Evolutionary conservation across 129 eudicot genomes (phyloP), one percentile per base, ranked within the genome.

Genomic region (Logfia minima): DNA sequence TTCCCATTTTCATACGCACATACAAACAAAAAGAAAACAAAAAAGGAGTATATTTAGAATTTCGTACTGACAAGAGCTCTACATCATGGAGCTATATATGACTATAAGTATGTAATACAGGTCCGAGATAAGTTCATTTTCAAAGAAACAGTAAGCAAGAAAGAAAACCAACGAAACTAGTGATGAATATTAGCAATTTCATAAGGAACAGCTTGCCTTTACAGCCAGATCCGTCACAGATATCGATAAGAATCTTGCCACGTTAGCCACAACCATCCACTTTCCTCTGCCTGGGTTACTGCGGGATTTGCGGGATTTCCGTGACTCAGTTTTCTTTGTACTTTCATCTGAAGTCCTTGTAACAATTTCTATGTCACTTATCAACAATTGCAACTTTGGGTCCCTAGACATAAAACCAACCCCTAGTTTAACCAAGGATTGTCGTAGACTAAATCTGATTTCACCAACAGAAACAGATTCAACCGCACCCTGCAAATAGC

Each of bases 381-480:
- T 89, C 77, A 94, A 77, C 78, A 89, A 69, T 79, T 89, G 97
- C 75, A 94, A 68, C 78, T 94, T 94, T 70, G 98, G 98, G 77
- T 94, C 97, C 85, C 89, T 87, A 21, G 98, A 91, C 72, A 93
- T 69, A 86, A 93, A 89, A 72, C 93, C 98, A 84, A 75, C 89
- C 72, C 97, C 98, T 81, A 88, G 87, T 76, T 91, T 91, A 72
- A 86, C 92, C 88, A 91, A 87, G 79, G 98, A 91, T 72, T 91
- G 98, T 79, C 98, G 87, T 68, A 94, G 70, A 80, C 98, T 91
- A 79, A 94, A 86, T 85, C 97, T 89, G 76, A 94, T 86, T 87
- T 94, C 97, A 73, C 98, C 97, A 80, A 94, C 86, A 74, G 90
- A 91, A 82, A 91, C 79, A 61, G 90, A 89, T 83, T 94, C 98